Conservation (phyloP, 1,284 basidiomycete genomes). For the Trametes versicolor region DNA sequence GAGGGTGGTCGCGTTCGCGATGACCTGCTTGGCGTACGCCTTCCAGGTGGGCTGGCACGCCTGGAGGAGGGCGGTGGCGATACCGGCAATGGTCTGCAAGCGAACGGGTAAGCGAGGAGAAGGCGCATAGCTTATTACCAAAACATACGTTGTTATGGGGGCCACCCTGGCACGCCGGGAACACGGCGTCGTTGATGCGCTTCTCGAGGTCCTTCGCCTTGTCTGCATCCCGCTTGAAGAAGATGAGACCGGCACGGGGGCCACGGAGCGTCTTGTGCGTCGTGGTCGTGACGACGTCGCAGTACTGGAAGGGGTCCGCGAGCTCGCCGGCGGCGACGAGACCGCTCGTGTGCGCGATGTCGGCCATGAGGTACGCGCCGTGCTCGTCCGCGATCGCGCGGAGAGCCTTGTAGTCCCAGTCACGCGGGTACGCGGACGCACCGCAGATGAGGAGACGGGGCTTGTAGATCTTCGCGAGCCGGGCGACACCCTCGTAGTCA, state of each 20-base stretch:
- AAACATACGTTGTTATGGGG: slow-evolving; percentile 97
- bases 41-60: slow-evolving; percentile 93
- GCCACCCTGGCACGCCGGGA: slow-evolving; percentile 99
- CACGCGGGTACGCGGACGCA: slow-evolving; percentile 98
- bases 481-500: slow-evolving; percentile 87
- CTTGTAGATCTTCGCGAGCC: slow-evolving; percentile 97
- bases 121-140: too few relatives aligned
- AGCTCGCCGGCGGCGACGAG: slow-evolving; percentile 95
- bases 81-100: slow-evolving; percentile 90
- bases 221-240: slow-evolving; percentile 96
- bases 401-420: slow-evolving; percentile 94
- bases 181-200: slow-evolving; percentile 97
- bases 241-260: slow-evolving; percentile 97
- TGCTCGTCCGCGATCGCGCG: slow-evolving; percentile 88
- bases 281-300: slow-evolving; percentile 97
- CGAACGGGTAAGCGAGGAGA: slow-evolving; percentile 9
- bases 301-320: slow-evolving; percentile 95
- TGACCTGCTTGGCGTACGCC: slow-evolving; percentile 94
- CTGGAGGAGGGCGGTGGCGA: slow-evolving; percentile 96
- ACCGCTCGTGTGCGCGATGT: slow-evolving; percentile 98
- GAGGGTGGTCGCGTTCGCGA: slow-evolving; percentile 86
- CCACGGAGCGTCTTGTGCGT: slow-evolving; percentile 99
- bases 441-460: slow-evolving; percentile 97
- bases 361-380: slow-evolving; percentile 93
- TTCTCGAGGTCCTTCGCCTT: slow-evolving; percentile 87